Base-by-base conservation (phyloP, 169 alveolate species). In the Eimeria falciformis region DNA sequence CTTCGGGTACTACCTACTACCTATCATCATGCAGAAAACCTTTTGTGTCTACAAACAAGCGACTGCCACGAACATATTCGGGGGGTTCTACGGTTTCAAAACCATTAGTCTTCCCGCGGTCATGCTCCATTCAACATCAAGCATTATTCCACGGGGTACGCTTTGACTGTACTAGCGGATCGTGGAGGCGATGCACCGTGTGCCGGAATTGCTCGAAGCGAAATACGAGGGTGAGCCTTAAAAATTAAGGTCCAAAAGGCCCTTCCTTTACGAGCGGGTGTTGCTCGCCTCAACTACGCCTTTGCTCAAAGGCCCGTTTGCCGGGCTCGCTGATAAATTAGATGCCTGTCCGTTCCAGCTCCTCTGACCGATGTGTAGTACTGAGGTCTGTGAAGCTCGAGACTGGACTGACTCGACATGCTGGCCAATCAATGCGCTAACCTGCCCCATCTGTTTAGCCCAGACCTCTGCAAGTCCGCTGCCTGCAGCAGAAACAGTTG, bases 401-500 rank as follows among this genome's bases (percentile, higher is more conserved):
- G 73, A 62, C 37, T 81, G 89, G 58, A 81, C 89, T 55, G 89
- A 81, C 65, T 81, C 89, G 56, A 81, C 89, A 37, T 33, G 89
- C 50, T 81, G 89, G 55, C 89, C 89, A 25, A 81, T 81, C 5
- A 81, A 53, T 7, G 89, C 89, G 21, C 89, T 81, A 14, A 81
- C 89, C 43, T 81, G 89, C 75, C 75, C 89, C 18, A 81, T 75
- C 58, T 81, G 89, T 75, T 81, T 81, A 29, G 89, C 89, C 89
- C 89, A 81, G 37, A 65, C 89, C 89, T 81, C 89, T 81, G 89
- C 89, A 33, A 81, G 56, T 5, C 89, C 89, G 55, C 89, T 55
- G 5, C 89, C 89, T 7, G 89, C 75, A 18, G 53, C 89, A 53
- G 89, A 65, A 50, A 81, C 75, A 53, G 89, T 75, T 27, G 89